A percentile compares a stretch with the other conserved stretches of the same genome.
These are phyloP conservation scores for Nemania serpens DNA, from an alignment of 2,329 filamentous ascomycete genomes.

Conservation along the genomic window DNA sequence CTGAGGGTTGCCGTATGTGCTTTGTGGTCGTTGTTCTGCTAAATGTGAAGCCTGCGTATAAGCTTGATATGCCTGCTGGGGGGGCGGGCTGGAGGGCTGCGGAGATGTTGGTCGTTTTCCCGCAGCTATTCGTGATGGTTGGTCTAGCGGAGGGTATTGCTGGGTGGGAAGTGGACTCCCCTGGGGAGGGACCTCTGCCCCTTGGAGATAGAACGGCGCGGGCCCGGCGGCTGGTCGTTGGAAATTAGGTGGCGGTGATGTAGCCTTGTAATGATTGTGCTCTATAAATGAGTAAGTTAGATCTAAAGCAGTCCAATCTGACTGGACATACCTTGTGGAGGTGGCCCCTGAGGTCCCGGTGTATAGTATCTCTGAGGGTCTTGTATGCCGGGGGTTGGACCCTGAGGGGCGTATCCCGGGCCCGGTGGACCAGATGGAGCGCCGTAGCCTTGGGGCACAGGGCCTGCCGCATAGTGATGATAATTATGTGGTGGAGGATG, in stretches of 20 bases:
- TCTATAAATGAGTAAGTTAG: conserved; percentile 42
- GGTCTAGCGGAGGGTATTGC: conserved; percentile 58
- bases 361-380: conserved; percentile 73
- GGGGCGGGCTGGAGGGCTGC: conserved; percentile 58
- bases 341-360: conserved; percentile 55
- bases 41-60: conserved; percentile 52
- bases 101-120: conserved; percentile 56
- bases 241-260: conserved; percentile 59
- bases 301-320: conserved; percentile 18
- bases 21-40: conserved; percentile 62
- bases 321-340: conserved; percentile 45
- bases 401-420: conserved; percentile 48
- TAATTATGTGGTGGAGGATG: conserved; percentile 84
- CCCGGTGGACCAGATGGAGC: conserved; percentile 41
- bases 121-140: conserved; percentile 54
- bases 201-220: conserved; percentile 70
- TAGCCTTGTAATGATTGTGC: conserved; percentile 50
- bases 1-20: conserved; percentile 73
- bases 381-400: conserved; percentile 52
- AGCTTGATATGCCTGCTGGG: conserved; percentile 51
- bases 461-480: conserved; percentile 66
- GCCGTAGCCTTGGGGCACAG: conserved; percentile 52
- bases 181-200: conserved; percentile 56
- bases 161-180: conserved; percentile 41
- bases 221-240: conserved; percentile 57